Evolutionary conservation across 208 protist genomes (phyloP).

Genomic region (Trypanosoma theileri): DNA sequence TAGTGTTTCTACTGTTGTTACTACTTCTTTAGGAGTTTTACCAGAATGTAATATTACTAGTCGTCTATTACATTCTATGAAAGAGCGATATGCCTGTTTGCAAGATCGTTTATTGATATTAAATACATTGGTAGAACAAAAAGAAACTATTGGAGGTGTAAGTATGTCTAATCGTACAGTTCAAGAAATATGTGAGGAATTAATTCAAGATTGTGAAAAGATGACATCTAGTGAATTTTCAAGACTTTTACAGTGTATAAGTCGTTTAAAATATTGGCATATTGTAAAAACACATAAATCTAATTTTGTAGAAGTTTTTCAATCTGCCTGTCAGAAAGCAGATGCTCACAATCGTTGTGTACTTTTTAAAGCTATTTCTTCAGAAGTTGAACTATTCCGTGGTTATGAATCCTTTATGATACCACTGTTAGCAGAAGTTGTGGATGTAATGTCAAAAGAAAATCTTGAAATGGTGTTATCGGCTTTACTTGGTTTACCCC

Average conservation of each 20-base stretch:
- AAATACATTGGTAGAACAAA: slow-evolving; percentile 20
- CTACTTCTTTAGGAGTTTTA: neutral
- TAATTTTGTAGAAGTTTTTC: slow-evolving; percentile 34
- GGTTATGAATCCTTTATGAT: slow-evolving; percentile 55
- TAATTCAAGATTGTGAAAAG: slow-evolving; percentile 29
- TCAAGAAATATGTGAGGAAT: slow-evolving; percentile 23
- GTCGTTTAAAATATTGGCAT: slow-evolving; percentile 49
- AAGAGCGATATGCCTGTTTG: slow-evolving; percentile 7
- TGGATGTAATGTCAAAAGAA: slow-evolving; percentile 64
- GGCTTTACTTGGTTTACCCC: slow-evolving; percentile 41
- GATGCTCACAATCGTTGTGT: slow-evolving; percentile 86
- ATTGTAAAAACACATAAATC: slow-evolving; percentile 6
- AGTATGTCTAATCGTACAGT: neutral
- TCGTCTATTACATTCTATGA: slow-evolving; percentile 14
- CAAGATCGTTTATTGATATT: slow-evolving; percentile 18
- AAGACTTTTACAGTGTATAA: slow-evolving; percentile 54
- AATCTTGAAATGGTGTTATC: slow-evolving; percentile 78
- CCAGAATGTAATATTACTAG: neutral
- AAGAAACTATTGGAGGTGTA: neutral
- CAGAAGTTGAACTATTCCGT: slow-evolving; percentile 38
- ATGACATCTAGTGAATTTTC: slow-evolving; percentile 71
- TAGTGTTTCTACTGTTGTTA: neutral
- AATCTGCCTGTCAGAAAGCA: slow-evolving; percentile 35
- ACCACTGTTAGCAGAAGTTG: slow-evolving; percentile 35
- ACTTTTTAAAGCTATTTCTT: slow-evolving; percentile 62